Percentiles rank a stretch among this genome's conserved stretches.
These are phyloP conservation scores for Grosmannia serpens DNA, from an alignment of 2,329 filamentous ascomycete genomes.

Conservation along the genomic window DNA sequence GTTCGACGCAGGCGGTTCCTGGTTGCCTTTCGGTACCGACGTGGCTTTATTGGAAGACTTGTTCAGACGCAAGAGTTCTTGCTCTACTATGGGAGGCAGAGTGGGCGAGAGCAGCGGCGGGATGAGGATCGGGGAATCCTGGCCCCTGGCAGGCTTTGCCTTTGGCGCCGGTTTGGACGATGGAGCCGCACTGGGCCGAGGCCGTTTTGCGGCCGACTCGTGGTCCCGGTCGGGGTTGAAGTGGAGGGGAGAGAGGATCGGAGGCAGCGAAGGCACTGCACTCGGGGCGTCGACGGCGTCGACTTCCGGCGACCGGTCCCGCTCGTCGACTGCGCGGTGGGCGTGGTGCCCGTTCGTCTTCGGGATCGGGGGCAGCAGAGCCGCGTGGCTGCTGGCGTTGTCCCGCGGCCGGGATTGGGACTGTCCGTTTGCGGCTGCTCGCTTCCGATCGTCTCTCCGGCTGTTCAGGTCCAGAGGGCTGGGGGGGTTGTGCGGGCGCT, in stretches of 20 bases:
- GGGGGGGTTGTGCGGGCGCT: conserved; percentile 8
- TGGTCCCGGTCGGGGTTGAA: neutral
- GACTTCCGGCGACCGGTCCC: neutral
- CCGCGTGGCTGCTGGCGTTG: neutral
- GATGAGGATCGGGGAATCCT: conserved; percentile 22
- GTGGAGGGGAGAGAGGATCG: conserved; percentile 1
- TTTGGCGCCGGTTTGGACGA: conserved; percentile 1
- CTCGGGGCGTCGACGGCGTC: neutral
- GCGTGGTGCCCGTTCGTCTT: neutral
- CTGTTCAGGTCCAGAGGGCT: conserved; percentile 10
- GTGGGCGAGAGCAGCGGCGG: conserved; percentile 45
- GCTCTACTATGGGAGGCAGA: conserved; percentile 39
- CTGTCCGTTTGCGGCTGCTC: conserved; percentile 1
- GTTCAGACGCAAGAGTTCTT: conserved; percentile 28
- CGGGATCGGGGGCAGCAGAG: neutral
- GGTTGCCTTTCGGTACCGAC: conserved; percentile 15
- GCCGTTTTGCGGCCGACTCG: conserved; percentile 7
- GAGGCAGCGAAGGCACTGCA: neutral
- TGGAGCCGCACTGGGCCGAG: conserved; percentile 15
- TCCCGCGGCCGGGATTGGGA: neutral
- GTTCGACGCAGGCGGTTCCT: conserved; percentile 20
- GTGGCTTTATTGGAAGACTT: conserved; percentile 14
- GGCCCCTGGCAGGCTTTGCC: conserved; percentile 16
- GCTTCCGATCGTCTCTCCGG: conserved; percentile 7
- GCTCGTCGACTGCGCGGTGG: neutral